phyloP scores from a whole-genome alignment of 148 eudicot genomes.

The Amaranthus palmeri region DNA sequence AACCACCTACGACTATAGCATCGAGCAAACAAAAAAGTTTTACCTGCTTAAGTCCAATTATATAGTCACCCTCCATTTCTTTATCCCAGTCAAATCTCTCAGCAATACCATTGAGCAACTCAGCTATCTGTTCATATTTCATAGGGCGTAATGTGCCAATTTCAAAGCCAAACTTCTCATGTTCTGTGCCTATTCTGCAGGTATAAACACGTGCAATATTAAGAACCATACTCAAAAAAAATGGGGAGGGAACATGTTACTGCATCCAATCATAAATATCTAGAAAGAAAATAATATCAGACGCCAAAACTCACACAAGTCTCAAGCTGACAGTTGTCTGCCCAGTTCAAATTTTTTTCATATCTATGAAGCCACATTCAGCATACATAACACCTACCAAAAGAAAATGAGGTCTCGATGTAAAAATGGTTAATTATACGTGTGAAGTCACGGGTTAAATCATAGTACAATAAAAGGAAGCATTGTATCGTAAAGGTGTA shows the following conservation, averaged over 20 bases:
- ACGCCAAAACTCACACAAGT: not conserved
- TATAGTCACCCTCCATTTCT: conserved; percentile 89
- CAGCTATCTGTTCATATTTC: conserved; percentile 87
- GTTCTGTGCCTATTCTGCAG: conserved; percentile 97
- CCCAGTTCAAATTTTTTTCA: not conserved
- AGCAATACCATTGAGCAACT: conserved; percentile 80
- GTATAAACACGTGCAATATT: conserved; percentile 5
- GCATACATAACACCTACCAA: not conserved
- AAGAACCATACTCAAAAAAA: not conserved
- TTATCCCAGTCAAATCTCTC: conserved; percentile 99
- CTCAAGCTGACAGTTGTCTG: not conserved
- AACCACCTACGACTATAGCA: not conserved
- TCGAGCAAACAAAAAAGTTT: conserved; percentile 6
- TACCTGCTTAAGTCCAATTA: conserved; percentile 97
- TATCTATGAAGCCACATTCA: not conserved
- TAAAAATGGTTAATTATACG: not conserved
- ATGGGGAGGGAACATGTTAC: not conserved
- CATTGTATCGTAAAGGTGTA: no score
- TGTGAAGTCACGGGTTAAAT: not conserved
- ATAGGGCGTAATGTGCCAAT: conserved; percentile 68
- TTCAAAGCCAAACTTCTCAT: conserved; percentile 98
- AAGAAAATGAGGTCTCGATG: no score
- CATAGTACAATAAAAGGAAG: not conserved
- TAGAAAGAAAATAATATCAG: not conserved
- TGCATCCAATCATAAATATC: not conserved